A percentile compares a stretch with the other conserved stretches of the same genome.
phyloP scores from a whole-genome alignment of 1,284 basidiomycete genomes.

The Malassezia arunalokei region DNA sequence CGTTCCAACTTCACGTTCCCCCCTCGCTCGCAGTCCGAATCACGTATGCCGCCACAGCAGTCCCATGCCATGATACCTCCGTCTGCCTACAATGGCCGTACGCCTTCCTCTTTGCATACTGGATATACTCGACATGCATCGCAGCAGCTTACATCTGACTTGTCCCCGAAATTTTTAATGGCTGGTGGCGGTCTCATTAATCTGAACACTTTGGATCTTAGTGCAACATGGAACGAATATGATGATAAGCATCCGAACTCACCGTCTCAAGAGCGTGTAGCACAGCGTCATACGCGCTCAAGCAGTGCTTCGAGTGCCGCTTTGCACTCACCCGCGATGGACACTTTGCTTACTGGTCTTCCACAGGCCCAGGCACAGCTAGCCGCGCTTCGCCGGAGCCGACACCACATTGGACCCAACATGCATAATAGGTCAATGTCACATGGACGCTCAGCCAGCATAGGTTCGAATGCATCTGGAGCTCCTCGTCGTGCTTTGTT shows the following conservation, averaged over 20 bases:
- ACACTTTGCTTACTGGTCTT: slow-evolving; percentile 41
- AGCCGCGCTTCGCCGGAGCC: slow-evolving; percentile 89
- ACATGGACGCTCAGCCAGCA: slow-evolving; percentile 55
- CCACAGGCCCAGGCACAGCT: slow-evolving; percentile 67
- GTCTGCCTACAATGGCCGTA: too few species aligned
- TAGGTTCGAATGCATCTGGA: slow-evolving; percentile 14
- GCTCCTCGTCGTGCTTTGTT: slow-evolving; percentile 89
- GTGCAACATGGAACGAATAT: slow-evolving; percentile 17
- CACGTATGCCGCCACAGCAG: neutral
- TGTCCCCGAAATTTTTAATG: slow-evolving; percentile 42
- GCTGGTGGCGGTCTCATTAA: slow-evolving; percentile 41
- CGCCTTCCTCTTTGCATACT: neutral
- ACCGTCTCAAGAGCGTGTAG: slow-evolving; percentile 4
- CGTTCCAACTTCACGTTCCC: neutral
- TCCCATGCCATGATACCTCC: neutral
- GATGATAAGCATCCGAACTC: neutral
- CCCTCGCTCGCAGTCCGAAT: neutral
- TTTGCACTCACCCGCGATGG: neutral
- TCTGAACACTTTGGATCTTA: slow-evolving; percentile 25
- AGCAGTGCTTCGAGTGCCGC: slow-evolving; percentile 5
- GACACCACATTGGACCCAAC: slow-evolving; percentile 56
- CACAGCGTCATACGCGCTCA: slow-evolving; percentile 20
- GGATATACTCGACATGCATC: slow-evolving; percentile 26
- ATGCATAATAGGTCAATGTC: slow-evolving; percentile 84
- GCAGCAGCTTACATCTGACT: slow-evolving; percentile 33